Evolutionary conservation across 805 yeast genomes (phyloP).

Genomic region (Myxozyma lipomycoides): DNA sequence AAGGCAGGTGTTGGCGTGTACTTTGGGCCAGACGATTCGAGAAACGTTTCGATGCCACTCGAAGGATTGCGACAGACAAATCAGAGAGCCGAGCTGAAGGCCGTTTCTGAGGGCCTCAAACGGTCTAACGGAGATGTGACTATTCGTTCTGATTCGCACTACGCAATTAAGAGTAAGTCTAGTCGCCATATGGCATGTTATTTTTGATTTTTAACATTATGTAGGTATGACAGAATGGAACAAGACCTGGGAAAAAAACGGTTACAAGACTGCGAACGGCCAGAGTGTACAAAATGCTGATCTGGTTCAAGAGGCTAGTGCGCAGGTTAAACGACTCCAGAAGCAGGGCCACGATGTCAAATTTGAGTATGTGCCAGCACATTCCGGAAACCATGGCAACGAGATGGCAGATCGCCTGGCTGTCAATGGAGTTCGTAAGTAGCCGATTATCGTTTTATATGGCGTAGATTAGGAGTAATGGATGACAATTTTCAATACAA

Average conservation of each 20-base stretch:
- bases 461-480: too few species aligned
- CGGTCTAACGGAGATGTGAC: conserved; percentile 35
- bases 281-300: conserved; percentile 50
- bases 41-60: conserved; percentile 56
- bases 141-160: conserved; percentile 69
- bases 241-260: conserved; percentile 52
- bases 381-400: conserved; percentile 65
- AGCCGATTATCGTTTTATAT: too few species aligned
- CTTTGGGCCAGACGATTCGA: conserved; percentile 50
- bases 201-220: background rate
- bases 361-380: conserved; percentile 67
- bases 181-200: background rate
- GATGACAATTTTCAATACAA: too few species aligned
- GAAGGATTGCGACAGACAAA: conserved; percentile 57
- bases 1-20: conserved; percentile 73
- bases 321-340: conserved; percentile 42
- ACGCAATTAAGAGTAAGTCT: conserved; percentile 47
- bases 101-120: conserved; percentile 55
- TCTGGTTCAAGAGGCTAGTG: conserved; percentile 42
- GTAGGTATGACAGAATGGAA: conserved; percentile 52
- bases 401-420: conserved; percentile 76
- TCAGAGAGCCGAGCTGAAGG: conserved; percentile 74
- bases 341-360: conserved; percentile 38
- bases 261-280: conserved; percentile 49
- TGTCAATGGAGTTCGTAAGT: conserved; percentile 45